A percentile compares a stretch with the other conserved stretches of the same genome.
Evolutionary conservation across 768 basidiomycete genomes (phyloP).

Genomic region (Polyporus arcularius): DNA sequence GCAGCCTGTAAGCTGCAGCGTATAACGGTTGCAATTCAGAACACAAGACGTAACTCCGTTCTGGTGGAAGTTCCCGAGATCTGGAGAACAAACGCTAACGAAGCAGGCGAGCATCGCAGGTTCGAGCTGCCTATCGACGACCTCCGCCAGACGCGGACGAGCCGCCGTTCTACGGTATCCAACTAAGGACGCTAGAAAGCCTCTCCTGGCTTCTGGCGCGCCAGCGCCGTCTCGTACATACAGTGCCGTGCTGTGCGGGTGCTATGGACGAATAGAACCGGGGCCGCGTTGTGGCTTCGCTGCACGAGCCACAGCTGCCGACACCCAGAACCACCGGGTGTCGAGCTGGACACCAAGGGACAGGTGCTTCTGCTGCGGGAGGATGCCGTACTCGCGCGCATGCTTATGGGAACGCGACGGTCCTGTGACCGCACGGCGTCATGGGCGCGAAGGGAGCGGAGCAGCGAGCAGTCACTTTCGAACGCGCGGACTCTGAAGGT

Average conservation of each 20-base stretch:
- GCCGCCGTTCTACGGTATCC: background rate
- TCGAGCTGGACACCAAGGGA: background rate
- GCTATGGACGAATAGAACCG: background rate
- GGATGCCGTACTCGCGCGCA: slow-evolving; percentile 7
- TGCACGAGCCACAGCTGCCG: background rate
- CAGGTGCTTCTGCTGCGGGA: slow-evolving; percentile 4
- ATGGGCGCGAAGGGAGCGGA: background rate
- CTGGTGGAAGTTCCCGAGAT: too few species aligned
- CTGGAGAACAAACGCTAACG: too few species aligned
- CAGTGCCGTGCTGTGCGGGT: background rate
- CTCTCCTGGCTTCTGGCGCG: background rate
- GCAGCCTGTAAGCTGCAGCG: background rate
- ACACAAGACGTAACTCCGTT: too few species aligned
- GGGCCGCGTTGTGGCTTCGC: background rate
- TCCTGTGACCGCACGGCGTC: slow-evolving; percentile 6
- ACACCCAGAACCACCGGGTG: background rate
- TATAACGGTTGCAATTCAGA: too few species aligned
- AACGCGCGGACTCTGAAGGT: background rate
- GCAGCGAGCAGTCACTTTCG: background rate
- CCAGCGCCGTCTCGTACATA: background rate
- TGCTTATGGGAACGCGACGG: background rate
- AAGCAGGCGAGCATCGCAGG: too few species aligned
- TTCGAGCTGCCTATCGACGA: too few species aligned
- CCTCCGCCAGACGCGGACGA: background rate
- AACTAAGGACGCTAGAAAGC: background rate